Conservation (phyloP, 805 yeast species). For the Cyberlindnera misumaiensis region DNA sequence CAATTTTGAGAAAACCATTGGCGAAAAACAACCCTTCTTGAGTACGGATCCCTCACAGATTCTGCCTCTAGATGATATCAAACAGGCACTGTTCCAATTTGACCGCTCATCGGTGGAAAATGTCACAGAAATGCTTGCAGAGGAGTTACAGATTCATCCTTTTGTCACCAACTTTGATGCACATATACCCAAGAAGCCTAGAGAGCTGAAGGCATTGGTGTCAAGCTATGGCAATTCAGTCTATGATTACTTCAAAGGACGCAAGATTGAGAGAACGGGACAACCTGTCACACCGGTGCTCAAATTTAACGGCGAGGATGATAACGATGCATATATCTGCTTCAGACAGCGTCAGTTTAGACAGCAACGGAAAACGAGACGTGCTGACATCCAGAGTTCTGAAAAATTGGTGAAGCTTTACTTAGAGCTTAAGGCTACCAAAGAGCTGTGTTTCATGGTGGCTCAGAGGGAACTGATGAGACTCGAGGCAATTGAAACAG, state of each 20-base stretch:
- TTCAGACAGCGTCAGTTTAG: slow-evolving; percentile 93
- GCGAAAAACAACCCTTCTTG: slow-evolving; percentile 82
- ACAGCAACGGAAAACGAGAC: slow-evolving; percentile 91
- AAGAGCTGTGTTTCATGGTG: slow-evolving; percentile 58
- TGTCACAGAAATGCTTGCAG: slow-evolving; percentile 50
- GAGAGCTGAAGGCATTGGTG: slow-evolving; percentile 43
- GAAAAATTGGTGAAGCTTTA: slow-evolving; percentile 73
- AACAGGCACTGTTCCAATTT: slow-evolving; percentile 38
- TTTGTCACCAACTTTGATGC: slow-evolving; percentile 54
- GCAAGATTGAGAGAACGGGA: slow-evolving; percentile 70
- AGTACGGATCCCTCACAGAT: slow-evolving; percentile 79
- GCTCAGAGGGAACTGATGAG: slow-evolving; percentile 69
- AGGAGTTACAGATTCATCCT: slow-evolving; percentile 47
- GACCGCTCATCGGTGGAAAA: slow-evolving; percentile 45
- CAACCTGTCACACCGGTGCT: slow-evolving; percentile 65
- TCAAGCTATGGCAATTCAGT: slow-evolving; percentile 57
- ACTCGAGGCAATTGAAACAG: slow-evolving; percentile 54
- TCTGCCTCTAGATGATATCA: slow-evolving; percentile 61
- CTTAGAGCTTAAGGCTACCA: slow-evolving; percentile 70
- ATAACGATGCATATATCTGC: slow-evolving; percentile 89
- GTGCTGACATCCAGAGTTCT: slow-evolving; percentile 86
- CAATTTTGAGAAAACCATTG: slow-evolving; percentile 64
- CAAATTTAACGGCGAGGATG: slow-evolving; percentile 82
- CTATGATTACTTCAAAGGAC: slow-evolving; percentile 73
- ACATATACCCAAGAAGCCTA: slow-evolving; percentile 27